Conservation (phyloP, 2,329 filamentous ascomycete genomes). For the Ophiocordyceps camponoti-rufipedis region DNA sequence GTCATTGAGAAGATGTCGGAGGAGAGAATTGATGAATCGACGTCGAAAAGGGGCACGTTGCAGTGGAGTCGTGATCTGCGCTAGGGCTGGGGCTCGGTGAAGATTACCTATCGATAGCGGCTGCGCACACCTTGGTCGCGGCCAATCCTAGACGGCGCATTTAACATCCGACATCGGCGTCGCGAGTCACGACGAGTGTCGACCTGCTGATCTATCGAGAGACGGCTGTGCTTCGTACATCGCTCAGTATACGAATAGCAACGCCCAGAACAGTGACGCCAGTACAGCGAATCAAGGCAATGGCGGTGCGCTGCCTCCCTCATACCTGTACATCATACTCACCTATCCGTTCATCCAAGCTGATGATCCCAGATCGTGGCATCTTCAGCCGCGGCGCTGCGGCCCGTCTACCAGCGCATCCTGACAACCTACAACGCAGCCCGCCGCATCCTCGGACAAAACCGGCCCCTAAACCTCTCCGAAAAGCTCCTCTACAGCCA, state of each 20-base stretch:
- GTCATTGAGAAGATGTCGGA: too few species aligned
- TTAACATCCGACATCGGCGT: not conserved
- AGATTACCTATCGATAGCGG: not conserved
- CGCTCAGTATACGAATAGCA: too few species aligned
- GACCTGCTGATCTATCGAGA: not conserved
- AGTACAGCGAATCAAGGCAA: not conserved
- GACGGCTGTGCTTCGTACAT: too few species aligned
- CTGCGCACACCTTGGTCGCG: not conserved
- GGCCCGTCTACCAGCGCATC: slow-evolving; percentile 68
- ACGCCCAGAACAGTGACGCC: not conserved
- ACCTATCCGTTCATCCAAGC: too few species aligned
- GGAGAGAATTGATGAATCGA: too few species aligned
- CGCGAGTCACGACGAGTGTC: not conserved
- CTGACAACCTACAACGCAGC: slow-evolving; percentile 62
- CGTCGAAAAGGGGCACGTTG: too few species aligned
- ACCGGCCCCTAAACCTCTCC: slow-evolving; percentile 59
- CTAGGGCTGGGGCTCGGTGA: not conserved
- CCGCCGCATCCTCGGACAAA: slow-evolving; percentile 45
- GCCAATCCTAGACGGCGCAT: not conserved
- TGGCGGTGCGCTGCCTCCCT: not conserved
- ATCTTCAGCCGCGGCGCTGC: slow-evolving; percentile 23
- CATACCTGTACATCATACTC: too few species aligned
- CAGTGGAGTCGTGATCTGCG: not conserved
- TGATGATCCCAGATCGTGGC: not conserved
- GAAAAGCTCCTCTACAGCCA: slow-evolving; percentile 99